Evolutionary conservation across 2,329 filamentous ascomycete species (phyloP).

Genomic region (Cryoendolithus antarcticus): DNA sequence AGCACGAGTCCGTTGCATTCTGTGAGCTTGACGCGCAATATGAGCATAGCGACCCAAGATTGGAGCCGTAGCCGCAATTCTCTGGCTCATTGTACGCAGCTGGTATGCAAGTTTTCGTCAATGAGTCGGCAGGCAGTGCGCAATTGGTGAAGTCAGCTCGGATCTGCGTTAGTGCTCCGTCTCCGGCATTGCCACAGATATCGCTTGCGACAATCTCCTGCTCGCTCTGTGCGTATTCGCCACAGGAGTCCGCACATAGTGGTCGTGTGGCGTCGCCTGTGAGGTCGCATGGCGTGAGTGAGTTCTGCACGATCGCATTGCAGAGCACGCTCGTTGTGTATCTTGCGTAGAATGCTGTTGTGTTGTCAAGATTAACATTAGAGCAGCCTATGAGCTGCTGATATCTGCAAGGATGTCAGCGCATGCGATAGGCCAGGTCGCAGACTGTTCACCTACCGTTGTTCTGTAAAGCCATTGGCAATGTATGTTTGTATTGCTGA

Average conservation of each 20-base stretch:
- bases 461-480: conserved; percentile 57
- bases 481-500: conserved; percentile 60
- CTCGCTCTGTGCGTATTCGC: conserved; percentile 78
- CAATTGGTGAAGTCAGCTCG: conserved; percentile 88
- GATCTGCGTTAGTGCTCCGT: conserved; percentile 61
- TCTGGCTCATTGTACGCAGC: conserved; percentile 68
- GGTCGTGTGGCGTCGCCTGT: conserved; percentile 54
- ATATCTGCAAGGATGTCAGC: conserved; percentile 51
- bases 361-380: conserved; percentile 63
- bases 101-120: conserved; percentile 62
- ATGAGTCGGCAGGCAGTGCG: conserved; percentile 64
- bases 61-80: conserved; percentile 74
- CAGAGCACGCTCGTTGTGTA: conserved; percentile 88
- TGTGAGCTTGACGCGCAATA: conserved; percentile 74
- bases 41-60: conserved; percentile 63
- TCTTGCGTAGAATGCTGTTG: conserved; percentile 74
- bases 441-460: conserved; percentile 49
- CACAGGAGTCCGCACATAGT: conserved; percentile 81
- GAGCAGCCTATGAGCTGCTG: conserved; percentile 68
- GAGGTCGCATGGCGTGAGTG: conserved; percentile 56
- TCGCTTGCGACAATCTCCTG: conserved; percentile 67
- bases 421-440: background rate
- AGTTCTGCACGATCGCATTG: conserved; percentile 88
- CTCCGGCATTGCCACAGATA: conserved; percentile 56
- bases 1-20: conserved; percentile 93